Conservation (phyloP, 306 rosid genomes). For the Quercus agrifolia region DNA sequence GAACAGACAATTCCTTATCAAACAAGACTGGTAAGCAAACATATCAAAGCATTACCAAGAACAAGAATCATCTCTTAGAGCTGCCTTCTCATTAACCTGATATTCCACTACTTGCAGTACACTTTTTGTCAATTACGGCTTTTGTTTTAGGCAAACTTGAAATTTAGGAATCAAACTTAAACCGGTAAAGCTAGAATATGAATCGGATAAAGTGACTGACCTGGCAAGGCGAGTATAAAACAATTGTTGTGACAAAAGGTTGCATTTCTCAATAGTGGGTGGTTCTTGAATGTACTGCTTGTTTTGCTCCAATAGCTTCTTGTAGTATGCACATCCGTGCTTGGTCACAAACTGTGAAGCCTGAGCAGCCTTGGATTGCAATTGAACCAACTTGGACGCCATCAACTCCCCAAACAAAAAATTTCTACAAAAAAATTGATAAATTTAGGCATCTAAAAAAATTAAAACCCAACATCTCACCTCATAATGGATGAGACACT, state of each 20-base stretch:
- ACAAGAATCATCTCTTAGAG: neutral
- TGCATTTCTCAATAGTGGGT: constrained; percentile 28
- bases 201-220: neutral
- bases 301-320: constrained; percentile 36
- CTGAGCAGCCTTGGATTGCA: constrained; percentile 28
- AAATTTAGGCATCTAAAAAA: neutral
- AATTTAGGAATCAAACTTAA: neutral
- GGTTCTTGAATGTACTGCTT: constrained; percentile 35
- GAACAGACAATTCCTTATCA: neutral
- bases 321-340: constrained; percentile 26
- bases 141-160: neutral
- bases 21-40: neutral
- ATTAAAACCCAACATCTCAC: neutral
- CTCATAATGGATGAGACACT: neutral
- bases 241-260: constrained; percentile 30
- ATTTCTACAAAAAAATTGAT: neutral
- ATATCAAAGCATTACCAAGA: neutral
- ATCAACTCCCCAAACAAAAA: constrained; percentile 9
- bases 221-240: constrained; percentile 37
- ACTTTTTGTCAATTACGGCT: too few species aligned
- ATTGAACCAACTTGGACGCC: constrained; percentile 32
- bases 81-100: neutral
- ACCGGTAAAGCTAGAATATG: neutral
- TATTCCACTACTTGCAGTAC: neutral
- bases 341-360: constrained; percentile 30